phyloP scores from a whole-genome alignment of 148 eudicot species.

The Rhododendron molle region DNA sequence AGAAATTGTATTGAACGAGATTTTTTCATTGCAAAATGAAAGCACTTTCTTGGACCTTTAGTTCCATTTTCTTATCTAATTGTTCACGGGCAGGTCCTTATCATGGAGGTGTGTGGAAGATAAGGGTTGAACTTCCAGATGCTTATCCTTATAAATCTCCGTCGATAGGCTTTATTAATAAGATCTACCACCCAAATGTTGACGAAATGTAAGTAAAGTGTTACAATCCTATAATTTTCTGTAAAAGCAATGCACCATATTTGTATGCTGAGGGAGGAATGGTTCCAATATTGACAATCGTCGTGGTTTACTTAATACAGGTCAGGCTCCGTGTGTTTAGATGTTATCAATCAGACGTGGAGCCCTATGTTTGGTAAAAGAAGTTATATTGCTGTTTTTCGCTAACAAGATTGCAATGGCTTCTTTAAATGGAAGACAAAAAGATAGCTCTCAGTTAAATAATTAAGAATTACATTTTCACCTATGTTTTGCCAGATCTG shows the following conservation, averaged over 20 bases:
- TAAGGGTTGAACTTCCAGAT: constrained; percentile 88
- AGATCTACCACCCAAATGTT: constrained; percentile 93
- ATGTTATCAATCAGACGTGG: constrained; percentile 93
- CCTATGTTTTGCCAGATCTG: constrained; percentile 47
- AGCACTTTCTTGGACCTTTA: neutral
- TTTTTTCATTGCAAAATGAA: neutral
- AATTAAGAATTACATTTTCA: constrained; percentile 3
- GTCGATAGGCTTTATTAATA: constrained; percentile 77
- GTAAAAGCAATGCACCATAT: neutral
- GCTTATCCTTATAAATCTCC: constrained; percentile 96
- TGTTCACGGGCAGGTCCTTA: constrained; percentile 63
- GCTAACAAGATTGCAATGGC: neutral
- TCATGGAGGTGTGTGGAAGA: constrained; percentile 89
- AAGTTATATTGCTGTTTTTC: neutral
- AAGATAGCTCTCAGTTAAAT: neutral
- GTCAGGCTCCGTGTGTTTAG: constrained; percentile 94
- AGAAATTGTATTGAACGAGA: neutral
- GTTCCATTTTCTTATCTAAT: neutral
- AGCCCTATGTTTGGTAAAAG: constrained; percentile 89
- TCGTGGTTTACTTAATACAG: constrained; percentile 32
- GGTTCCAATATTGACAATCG: neutral
- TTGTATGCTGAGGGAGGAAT: neutral
- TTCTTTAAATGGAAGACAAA: neutral
- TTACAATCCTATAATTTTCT: neutral
- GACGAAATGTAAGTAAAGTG: constrained; percentile 68